Base-by-base conservation (phyloP, 495 filamentous ascomycete genomes). In the Xeromyces bisporus region DNA sequence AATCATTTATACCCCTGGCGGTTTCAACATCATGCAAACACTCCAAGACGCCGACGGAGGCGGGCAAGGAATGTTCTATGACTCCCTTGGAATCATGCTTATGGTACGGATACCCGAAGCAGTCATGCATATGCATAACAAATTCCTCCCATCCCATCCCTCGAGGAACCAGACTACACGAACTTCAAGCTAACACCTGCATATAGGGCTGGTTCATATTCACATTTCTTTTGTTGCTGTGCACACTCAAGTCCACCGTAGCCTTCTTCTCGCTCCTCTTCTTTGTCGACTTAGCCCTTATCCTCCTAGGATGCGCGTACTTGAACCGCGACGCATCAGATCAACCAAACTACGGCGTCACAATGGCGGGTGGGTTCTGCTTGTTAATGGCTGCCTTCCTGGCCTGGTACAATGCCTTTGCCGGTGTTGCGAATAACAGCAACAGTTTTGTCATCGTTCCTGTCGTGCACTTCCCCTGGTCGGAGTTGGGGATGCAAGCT, bases 381-480 rank as follows among this genome's bases (percentile, higher is more conserved):
- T 81, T 77, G 16, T 53, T 92, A 33, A 38, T 91, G 1, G 78
- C 79, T 0, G 77, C 82, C 1, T 92, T 94, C 53, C 41, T 81
- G 36, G 82, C 82, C 2, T 92, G 85, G 86, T 93, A 87, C 50
- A 83, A 85, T 43, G 83, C 83, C 8, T 62, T 92, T 43, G 84
- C 83, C 30, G 85, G 86, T 75, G 71, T 93, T 41, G 77, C 75
- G 13, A 85, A 93, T 47, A 50, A 47, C 23, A 66, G 57, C 50
- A 80, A 77, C 56, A 84, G 79, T 45, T 93, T 93, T 72, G 85
- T 93, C 62, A 54, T 86, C 42, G 62, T 87, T 43, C 84, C 82
- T 40, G 86, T 93, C 40, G 62, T 72, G 40, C 85, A 93, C 61
- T 92, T 93, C 66, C 85, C 84, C 2, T 93, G 85, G 85, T 84